phyloP scores from a whole-genome alignment of 495 filamentous ascomycete species.

The Neurospora sp. region DNA sequence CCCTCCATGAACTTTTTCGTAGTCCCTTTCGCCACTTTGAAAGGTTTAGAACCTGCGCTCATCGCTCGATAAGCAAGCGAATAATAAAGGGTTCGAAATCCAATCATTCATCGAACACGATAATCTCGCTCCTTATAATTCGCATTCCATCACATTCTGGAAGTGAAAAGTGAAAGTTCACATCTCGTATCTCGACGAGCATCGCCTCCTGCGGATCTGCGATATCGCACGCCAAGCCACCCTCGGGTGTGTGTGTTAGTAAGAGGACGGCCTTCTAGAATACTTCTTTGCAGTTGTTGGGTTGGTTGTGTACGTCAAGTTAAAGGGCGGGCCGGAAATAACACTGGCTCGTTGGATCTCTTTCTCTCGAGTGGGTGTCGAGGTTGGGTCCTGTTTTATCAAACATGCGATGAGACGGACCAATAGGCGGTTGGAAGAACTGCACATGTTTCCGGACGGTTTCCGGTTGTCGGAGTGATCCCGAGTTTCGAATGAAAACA shows the following conservation, averaged over 20 bases:
- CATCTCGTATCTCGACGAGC: background rate
- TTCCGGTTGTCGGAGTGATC: background rate
- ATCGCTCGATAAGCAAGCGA: background rate
- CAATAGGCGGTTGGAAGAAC: background rate
- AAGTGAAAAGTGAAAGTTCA: background rate
- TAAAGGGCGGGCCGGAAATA: background rate
- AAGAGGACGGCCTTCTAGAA: background rate
- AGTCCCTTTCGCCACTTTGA: background rate
- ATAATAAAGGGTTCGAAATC: background rate
- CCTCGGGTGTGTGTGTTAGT: background rate
- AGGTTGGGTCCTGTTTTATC: background rate
- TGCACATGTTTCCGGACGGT: background rate
- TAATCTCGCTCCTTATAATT: background rate
- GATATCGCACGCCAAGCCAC: background rate
- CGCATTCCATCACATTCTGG: background rate
- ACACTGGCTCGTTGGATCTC: background rate
- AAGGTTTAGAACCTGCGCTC: background rate
- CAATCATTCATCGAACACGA: background rate
- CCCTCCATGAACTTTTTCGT: background rate
- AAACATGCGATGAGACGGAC: background rate
- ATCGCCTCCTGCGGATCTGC: background rate
- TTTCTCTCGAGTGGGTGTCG: background rate
- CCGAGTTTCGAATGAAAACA: background rate
- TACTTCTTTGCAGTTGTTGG: background rate
- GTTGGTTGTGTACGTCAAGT: background rate